A percentile compares a stretch with the other conserved stretches of the same genome.
These are phyloP conservation scores for Leucosporidium scottii DNA, from an alignment of 768 basidiomycete genomes.

Conservation along the genomic window DNA sequence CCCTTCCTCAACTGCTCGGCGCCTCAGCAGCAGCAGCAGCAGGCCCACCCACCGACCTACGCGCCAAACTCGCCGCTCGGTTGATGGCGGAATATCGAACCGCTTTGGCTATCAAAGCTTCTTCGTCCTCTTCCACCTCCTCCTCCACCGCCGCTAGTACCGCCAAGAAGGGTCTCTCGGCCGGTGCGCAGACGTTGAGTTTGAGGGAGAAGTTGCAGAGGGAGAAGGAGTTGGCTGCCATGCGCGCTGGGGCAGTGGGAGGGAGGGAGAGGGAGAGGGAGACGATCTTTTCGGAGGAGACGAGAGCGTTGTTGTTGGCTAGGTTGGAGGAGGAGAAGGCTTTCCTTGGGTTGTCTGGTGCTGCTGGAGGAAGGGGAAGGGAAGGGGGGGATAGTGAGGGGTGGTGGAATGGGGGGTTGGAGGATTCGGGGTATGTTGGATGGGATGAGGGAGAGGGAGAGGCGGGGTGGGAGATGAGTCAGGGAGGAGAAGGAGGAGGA, in stretches of 20 bases:
- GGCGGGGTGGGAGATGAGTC: too few species aligned
- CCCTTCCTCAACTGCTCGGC: too few species aligned
- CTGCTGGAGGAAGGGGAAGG: neutral
- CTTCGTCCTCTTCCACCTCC: neutral
- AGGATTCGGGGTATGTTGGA: too few species aligned
- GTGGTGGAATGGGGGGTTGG: too few species aligned
- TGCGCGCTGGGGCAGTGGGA: slow-evolving; percentile 18
- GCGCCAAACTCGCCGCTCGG: slow-evolving; percentile 17
- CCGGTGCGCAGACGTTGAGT: neutral
- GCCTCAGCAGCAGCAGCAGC: neutral
- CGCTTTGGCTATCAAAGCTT: slow-evolving; percentile 6
- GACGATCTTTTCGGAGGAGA: slow-evolving; percentile 16
- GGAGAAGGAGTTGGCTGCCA: neutral
- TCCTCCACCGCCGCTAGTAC: neutral
- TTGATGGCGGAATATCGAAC: slow-evolving; percentile 28
- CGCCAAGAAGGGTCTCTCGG: too few species aligned
- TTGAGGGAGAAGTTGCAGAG: slow-evolving; percentile 8
- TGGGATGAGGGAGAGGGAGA: too few species aligned
- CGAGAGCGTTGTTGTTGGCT: slow-evolving; percentile 17
- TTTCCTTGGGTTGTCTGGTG: neutral
- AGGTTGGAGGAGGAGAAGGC: slow-evolving; percentile 26
- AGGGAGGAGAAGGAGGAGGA: too few species aligned
- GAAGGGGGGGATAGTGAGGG: too few species aligned
- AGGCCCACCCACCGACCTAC: neutral
- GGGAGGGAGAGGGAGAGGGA: neutral